Base-by-base conservation (phyloP, 371 early-diverging fungal genomes). In the Mucor saturninus region DNA sequence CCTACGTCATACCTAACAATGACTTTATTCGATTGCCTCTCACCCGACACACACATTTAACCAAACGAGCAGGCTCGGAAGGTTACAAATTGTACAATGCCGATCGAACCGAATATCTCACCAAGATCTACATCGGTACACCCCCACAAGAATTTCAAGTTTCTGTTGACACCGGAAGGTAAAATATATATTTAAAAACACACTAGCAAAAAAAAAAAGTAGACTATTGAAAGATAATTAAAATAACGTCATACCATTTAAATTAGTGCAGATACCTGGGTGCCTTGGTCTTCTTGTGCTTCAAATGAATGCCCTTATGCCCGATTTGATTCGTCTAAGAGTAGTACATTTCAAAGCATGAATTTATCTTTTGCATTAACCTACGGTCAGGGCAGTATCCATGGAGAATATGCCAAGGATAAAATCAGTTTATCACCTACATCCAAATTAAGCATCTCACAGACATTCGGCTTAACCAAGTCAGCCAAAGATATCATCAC, bases 401-500 rank as follows among this genome's bases (percentile, higher is more conserved):
- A 51, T 21, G 71, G 74, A 9, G 15, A 55, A 14, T 67, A 67
- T 51, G 74, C n/a, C 31, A 62, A 46, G n/a, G 74, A 74, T 37
- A 65, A 35, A 2, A 62, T 67, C 5, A n/a, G 26, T 5, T 31
- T 74, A 62, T 30, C 28, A 28, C 50, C 50, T 10, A 28, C 43
- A 3, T 67, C 61, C n/a, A 68, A 72, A 5, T 28, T 58, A 10
- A 54, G 67, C 13, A 30, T 56, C 8, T 43, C 65, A 3, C 71
- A 72, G 51, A 59, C 51, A 26, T 59, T 80, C 51, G 80, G 77
- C 3, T 43, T 75, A 15, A 60, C 68, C n/a, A 56, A 38, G 28
- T 50, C 62, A 6, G 64, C 72, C 32, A 48, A 38, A n/a, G 54
- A 64, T 14, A 52, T 53, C 5, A 54, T 69, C 14, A 50, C 60